Base-by-base conservation (phyloP, 495 filamentous ascomycete species). In the Annulohypoxylon maeteangense region DNA sequence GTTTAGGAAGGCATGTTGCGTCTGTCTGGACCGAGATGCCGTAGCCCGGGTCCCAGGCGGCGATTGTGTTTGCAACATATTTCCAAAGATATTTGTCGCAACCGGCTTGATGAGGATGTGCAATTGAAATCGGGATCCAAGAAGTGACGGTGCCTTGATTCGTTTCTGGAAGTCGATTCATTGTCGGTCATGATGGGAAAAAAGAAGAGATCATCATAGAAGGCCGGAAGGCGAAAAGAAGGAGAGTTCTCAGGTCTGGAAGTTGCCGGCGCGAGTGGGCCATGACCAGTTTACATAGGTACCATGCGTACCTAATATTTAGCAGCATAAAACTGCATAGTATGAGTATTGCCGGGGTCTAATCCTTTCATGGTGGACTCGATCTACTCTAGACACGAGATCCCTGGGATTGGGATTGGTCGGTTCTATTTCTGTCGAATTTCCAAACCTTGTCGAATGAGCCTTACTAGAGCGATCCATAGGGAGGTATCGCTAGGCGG, bases 41-140 rank as follows among this genome's bases (percentile, higher is more conserved):
- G 57, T 75, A 74, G 3, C 67, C 74, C n/a, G 75, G 75, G 50
- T 77, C 75, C 64, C 67, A 75, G 20, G 69, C 70, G 2, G 74
- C 70, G 12, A 75, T 47, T 10, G 66, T 25, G 25, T 14, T 65
- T 20, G 62, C 42, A 20, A 63, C 66, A 16, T 31, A 65, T 56
- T 67, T 64, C 67, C 68, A 75, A 2, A 67, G 34, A 8, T 18
- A 60, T 1, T 42, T 68, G 5, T 67, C 59, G 53, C 75, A 77
- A 16, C 68, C 73, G 34, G 73, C 38, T 34, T 70, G 53, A 23
- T 59, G 51, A n/a, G 75, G 70, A 58, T 70, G 60, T 10, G 70
- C 63, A 12, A 73, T 66, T 18, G 75, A 8, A 4, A 77, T 66
- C 5, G 75, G 73, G 23, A 77, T 65, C 73, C 73, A 77, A 27